Base-by-base conservation (phyloP, 2,329 filamentous ascomycete species). In the Apiospora arundinis region DNA sequence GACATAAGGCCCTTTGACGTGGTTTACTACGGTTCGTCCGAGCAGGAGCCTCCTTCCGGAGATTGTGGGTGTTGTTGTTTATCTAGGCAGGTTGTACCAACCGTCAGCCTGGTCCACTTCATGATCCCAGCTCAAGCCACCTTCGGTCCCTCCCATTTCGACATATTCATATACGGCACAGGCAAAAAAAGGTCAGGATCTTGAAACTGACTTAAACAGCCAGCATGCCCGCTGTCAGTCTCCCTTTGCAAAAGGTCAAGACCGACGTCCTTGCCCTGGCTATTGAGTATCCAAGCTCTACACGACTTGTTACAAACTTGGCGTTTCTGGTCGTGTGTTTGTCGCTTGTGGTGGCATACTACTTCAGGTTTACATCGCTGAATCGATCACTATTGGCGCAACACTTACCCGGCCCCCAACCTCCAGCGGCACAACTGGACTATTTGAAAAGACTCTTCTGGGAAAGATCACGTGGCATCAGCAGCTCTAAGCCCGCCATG, bases 181-280 rank as follows among this genome's bases (percentile, higher is more conserved):
- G n/a, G 18, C 9, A 67, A 67, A 67, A 21, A 14, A 28, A 46
- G 65, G 12, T 40, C 25, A 44, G 44, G 44, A 2, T 67, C n/a
- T 46, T 67, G 44, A 44, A 45, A 67, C 40, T 2, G 42, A 65
- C 69, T 68, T 75, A 78, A 78, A 75, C 74, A 80, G 80, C 79
- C 83, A 80, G 72, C 73, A 84, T 84, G 83, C 82, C 83, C 75
- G 78, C 77, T 76, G 75, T 82, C 75, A 79, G 80, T 40, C 76
- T 77, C 73, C 76, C 78, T 73, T 71, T 71, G 68, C 75, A 76
- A 73, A 73, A 72, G 72, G 70, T 74, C 71, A 75, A 75, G 76
- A 76, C 76, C 75, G 77, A 78, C 45, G 46, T 23, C 76, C 74
- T 78, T 73, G 77, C 75, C 69, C 75, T 76, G 73, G 75, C 77